These are phyloP conservation scores for Pelargonium fulgidum DNA, from an alignment of 441 rosid species.

Conservation along the genomic window DNA sequence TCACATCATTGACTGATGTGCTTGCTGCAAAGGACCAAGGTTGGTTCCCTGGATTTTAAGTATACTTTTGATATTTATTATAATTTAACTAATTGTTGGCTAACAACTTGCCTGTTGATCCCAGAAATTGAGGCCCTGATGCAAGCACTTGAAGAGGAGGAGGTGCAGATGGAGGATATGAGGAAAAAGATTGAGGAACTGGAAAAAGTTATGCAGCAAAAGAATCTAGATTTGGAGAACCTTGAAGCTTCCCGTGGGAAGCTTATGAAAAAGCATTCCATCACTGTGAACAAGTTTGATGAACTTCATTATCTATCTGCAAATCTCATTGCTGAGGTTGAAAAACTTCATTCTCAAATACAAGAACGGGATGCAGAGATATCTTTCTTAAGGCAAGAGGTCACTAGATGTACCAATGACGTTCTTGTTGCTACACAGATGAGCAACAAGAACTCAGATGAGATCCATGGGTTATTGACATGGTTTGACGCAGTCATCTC, in stretches of 20 bases:
- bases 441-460: slow-evolving; percentile 50
- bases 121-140: slow-evolving; percentile 90
- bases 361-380: slow-evolving; percentile 89
- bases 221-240: slow-evolving; percentile 60
- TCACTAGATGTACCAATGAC: slow-evolving; percentile 89
- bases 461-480: slow-evolving; percentile 47
- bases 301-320: slow-evolving; percentile 94
- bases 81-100: slow-evolving; percentile 7
- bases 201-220: slow-evolving; percentile 58
- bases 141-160: slow-evolving; percentile 99
- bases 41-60: slow-evolving; percentile 26
- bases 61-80: slow-evolving; percentile 5
- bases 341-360: slow-evolving; percentile 82
- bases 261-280: slow-evolving; percentile 75
- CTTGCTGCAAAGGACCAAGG: slow-evolving; percentile 92
- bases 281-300: slow-evolving; percentile 82
- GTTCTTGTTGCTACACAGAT: slow-evolving; percentile 72
- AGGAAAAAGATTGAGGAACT: slow-evolving; percentile 54
- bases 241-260: slow-evolving; percentile 82
- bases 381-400: slow-evolving; percentile 97
- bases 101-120: slow-evolving; percentile 21
- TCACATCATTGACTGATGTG: slow-evolving; percentile 44
- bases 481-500: slow-evolving; percentile 59
- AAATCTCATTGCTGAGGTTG: slow-evolving; percentile 77
- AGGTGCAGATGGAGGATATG: slow-evolving; percentile 87